Evolutionary conservation across 345 rosid species (phyloP).

Genomic region (Rhodamnia argentea): DNA sequence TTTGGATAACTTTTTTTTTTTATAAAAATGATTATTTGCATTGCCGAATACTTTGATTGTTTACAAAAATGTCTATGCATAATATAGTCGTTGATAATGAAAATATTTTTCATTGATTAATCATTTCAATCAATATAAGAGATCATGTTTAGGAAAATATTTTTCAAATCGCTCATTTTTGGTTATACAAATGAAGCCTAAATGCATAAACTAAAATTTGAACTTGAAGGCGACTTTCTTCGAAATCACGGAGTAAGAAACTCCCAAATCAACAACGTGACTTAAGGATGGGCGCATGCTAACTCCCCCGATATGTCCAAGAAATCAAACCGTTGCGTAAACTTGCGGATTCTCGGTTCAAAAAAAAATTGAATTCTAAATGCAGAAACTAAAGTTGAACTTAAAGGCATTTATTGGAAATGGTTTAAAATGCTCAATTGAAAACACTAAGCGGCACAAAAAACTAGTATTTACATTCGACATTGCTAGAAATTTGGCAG

Average conservation of each 20-base stretch:
- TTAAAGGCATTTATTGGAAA: neutral
- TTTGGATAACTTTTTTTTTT: neutral
- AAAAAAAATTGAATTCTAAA: too few species aligned
- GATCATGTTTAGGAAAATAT: rapidly evolving
- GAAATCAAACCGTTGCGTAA: too few species aligned
- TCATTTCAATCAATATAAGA: rapidly evolving
- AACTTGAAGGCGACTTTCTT: too few species aligned
- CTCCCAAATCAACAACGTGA: too few species aligned
- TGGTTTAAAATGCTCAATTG: neutral
- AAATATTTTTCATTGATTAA: neutral
- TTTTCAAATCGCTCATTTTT: neutral
- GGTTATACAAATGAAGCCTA: neutral
- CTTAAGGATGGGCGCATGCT: too few species aligned
- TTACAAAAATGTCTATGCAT: neutral
- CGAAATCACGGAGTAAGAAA: too few species aligned
- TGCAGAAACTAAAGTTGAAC: neutral
- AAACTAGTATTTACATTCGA: neutral
- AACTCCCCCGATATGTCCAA: too few species aligned
- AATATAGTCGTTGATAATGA: neutral
- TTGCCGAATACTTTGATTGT: neutral
- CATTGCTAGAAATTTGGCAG: neutral
- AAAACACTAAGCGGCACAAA: neutral
- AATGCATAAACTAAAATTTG: neutral
- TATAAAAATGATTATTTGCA: neutral
- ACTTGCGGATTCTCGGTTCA: too few species aligned